Percentiles rank a stretch among this genome's conserved stretches.
Evolutionary conservation across 2,329 filamentous ascomycete species (phyloP).

Genomic region (Aspergillus bombycis): DNA sequence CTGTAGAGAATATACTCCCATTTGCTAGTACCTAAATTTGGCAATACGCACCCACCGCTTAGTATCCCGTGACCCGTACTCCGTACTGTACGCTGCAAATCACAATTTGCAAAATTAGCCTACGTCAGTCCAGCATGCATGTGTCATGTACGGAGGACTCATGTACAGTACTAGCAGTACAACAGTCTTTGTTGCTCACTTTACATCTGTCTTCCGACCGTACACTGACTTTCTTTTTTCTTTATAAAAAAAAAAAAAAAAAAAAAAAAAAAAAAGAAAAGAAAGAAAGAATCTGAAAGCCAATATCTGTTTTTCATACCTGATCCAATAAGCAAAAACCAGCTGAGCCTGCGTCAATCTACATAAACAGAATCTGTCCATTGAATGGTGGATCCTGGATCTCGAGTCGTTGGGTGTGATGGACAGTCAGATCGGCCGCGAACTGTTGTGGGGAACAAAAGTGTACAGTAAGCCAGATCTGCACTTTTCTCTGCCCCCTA

Average conservation of each 20-base stretch:
- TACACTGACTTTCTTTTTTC: background rate
- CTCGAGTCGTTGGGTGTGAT: slow-evolving; percentile 7
- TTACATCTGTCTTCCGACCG: background rate
- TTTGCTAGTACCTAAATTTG: background rate
- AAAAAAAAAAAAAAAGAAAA: too few relatives aligned
- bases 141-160: too few relatives aligned
- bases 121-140: background rate
- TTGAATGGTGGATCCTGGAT: slow-evolving; percentile 1
- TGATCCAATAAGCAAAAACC: background rate
- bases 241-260: too few relatives aligned
- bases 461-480: slow-evolving; percentile 18
- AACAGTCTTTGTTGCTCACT: background rate
- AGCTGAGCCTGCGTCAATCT: background rate
- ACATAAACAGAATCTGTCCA: background rate
- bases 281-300: too few relatives aligned
- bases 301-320: background rate
- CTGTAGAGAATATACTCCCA: background rate
- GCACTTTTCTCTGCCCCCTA: slow-evolving; percentile 14
- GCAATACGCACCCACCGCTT: background rate
- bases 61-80: background rate
- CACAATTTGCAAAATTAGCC: slow-evolving; percentile 4
- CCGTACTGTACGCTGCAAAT: slow-evolving; percentile 3
- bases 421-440: slow-evolving; percentile 20
- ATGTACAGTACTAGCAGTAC: too few relatives aligned
- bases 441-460: slow-evolving; percentile 22